These are phyloP conservation scores for Aspergillus kassunensis DNA, from an alignment of 495 filamentous ascomycete genomes.

Conservation along the genomic window DNA sequence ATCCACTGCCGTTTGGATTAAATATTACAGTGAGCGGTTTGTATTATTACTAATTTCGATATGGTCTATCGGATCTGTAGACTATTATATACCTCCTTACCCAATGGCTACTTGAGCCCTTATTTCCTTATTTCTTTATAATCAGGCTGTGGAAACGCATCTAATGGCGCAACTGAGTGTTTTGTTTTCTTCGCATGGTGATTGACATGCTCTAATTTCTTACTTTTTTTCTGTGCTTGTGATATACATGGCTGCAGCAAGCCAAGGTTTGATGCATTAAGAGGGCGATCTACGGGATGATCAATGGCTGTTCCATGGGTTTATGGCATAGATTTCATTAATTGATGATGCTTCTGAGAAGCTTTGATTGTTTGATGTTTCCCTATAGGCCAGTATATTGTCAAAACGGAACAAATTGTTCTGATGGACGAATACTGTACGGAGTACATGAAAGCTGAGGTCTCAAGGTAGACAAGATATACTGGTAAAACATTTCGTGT, in stretches of 20 bases:
- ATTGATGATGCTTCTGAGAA: no score
- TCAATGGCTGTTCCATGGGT: not conserved
- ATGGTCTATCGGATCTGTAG: not conserved
- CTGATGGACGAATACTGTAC: not conserved
- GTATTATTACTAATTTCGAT: constrained; percentile 18
- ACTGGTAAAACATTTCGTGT: not conserved
- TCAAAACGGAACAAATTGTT: not conserved
- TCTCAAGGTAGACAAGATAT: not conserved
- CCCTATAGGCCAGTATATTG: not conserved
- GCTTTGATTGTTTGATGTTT: not conserved
- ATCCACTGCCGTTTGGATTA: not conserved
- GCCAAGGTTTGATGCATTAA: constrained; percentile 5
- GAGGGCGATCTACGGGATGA: constrained; percentile 1
- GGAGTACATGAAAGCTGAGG: not conserved
- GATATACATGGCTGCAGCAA: constrained; percentile 12
- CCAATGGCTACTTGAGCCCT: not conserved
- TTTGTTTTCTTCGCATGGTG: not conserved
- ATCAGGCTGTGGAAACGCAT: not conserved
- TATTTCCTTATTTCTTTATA: not conserved
- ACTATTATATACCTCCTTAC: not conserved
- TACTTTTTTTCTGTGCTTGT: constrained; percentile 10
- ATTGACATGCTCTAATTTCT: not conserved
- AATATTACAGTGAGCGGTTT: constrained; percentile 1
- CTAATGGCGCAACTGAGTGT: not conserved
- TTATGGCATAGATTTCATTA: constrained; percentile 6